phyloP scores from a whole-genome alignment of 2,329 filamentous ascomycete species.

The Dothideomycetes sp. region DNA sequence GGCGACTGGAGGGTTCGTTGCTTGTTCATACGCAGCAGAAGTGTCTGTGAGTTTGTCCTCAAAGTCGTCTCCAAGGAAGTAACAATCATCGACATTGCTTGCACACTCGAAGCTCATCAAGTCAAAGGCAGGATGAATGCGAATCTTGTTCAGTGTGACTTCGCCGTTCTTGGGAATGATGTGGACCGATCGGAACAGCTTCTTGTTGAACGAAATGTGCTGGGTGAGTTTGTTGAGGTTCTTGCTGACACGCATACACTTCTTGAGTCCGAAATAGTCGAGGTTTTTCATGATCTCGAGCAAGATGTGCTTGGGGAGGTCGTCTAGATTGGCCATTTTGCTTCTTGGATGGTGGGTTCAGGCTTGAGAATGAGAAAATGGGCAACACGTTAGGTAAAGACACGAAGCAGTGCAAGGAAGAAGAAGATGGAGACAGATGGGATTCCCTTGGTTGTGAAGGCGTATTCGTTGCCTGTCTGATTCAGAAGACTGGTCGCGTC shows the following conservation, averaged over 20 bases:
- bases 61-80: not conserved
- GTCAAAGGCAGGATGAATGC: not conserved
- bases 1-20: constrained; percentile 1
- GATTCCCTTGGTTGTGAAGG: no score
- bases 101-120: not conserved
- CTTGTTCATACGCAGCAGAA: not conserved
- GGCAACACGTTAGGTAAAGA: no score
- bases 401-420: no score
- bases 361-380: no score
- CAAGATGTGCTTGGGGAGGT: not conserved
- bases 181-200: not conserved
- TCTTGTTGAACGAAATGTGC: not conserved
- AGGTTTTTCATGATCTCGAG: not conserved
- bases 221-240: not conserved
- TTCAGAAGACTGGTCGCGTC: no score
- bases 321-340: not conserved
- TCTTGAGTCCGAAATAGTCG: constrained; percentile 3
- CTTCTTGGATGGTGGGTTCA: no score
- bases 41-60: not conserved
- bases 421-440: no score
- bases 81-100: not conserved
- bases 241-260: not conserved
- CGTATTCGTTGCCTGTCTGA: no score
- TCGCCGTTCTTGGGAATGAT: not conserved
- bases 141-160: not conserved